A percentile compares a stretch with the other conserved stretches of the same genome.
Evolutionary conservation across 345 rosid genomes (phyloP).

Genomic region (Passiflora organensis): DNA sequence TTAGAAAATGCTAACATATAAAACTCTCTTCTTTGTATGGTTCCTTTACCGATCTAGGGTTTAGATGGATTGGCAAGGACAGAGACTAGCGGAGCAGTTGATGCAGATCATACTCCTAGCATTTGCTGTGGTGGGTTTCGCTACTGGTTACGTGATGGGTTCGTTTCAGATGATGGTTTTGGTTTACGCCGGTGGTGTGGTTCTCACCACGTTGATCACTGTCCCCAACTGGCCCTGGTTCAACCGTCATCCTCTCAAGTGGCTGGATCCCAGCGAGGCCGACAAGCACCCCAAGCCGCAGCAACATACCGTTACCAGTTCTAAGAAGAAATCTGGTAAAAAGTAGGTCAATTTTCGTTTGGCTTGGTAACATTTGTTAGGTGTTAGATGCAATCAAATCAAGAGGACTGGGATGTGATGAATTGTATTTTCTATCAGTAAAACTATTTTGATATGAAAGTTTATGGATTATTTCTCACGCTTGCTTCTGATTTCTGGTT

Average conservation of each 20-base stretch:
- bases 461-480: too few species aligned
- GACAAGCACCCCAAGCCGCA: constrained; percentile 81
- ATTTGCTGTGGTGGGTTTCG: constrained; percentile 49
- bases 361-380: too few species aligned
- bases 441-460: too few species aligned
- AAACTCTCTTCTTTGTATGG: not conserved
- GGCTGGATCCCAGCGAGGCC: constrained; percentile 76
- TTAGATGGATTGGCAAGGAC: constrained; percentile 98
- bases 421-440: too few species aligned
- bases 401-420: too few species aligned
- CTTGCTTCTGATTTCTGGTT: too few species aligned
- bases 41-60: not conserved
- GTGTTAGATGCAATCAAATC: too few species aligned
- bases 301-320: constrained; percentile 30
- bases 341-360: constrained; percentile 32
- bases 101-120: constrained; percentile 79
- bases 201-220: constrained; percentile 57
- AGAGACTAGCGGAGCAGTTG: constrained; percentile 82
- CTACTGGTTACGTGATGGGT: constrained; percentile 44
- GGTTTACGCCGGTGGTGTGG: constrained; percentile 73
- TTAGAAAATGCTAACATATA: too few species aligned
- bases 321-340: constrained; percentile 61
- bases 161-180: constrained; percentile 76
- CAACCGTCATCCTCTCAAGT: constrained; percentile 68
- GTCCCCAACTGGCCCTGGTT: constrained; percentile 92